Evolutionary conservation across 768 basidiomycete genomes (phyloP).

Genomic region (Rhodotorula sphaerocarpa): DNA sequence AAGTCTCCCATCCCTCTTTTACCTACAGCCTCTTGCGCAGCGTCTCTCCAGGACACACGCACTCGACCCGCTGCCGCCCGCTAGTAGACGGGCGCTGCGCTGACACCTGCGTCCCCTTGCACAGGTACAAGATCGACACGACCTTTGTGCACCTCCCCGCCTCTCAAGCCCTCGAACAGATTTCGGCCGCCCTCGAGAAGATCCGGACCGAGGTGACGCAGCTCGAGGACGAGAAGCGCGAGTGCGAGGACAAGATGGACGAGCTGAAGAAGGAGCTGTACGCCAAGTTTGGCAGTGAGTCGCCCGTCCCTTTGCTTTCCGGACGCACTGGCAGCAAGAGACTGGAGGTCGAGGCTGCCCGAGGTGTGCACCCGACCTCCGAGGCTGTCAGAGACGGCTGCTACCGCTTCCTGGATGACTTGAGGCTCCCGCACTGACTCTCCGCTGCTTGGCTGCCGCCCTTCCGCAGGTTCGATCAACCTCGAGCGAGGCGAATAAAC

Average conservation of each 20-base stretch:
- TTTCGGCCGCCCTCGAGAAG: conserved; percentile 13
- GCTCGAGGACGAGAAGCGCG: conserved; percentile 21
- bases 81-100: too few species aligned
- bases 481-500: conserved; percentile 26
- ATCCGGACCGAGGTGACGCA: conserved; percentile 1
- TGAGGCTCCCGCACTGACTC: not conserved
- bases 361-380: not conserved
- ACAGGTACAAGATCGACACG: conserved; percentile 45
- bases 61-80: too few species aligned
- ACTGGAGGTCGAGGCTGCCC: too few species aligned
- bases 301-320: not conserved
- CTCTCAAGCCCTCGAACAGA: conserved; percentile 36
- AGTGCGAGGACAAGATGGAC: conserved; percentile 18
- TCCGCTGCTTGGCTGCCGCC: not conserved
- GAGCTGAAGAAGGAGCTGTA: conserved; percentile 28
- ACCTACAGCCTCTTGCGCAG: not conserved
- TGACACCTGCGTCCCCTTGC: not conserved
- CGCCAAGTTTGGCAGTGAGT: conserved; percentile 35
- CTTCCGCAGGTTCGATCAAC: conserved; percentile 31
- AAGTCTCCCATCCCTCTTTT: not conserved
- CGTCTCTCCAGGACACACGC: not conserved
- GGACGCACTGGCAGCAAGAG: not conserved
- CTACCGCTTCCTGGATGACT: too few species aligned
- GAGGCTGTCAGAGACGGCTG: not conserved
- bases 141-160: conserved; percentile 45